These are phyloP conservation scores for Colletotrichum cordylinicola DNA, from an alignment of 2,329 filamentous ascomycete species.

Conservation along the genomic window DNA sequence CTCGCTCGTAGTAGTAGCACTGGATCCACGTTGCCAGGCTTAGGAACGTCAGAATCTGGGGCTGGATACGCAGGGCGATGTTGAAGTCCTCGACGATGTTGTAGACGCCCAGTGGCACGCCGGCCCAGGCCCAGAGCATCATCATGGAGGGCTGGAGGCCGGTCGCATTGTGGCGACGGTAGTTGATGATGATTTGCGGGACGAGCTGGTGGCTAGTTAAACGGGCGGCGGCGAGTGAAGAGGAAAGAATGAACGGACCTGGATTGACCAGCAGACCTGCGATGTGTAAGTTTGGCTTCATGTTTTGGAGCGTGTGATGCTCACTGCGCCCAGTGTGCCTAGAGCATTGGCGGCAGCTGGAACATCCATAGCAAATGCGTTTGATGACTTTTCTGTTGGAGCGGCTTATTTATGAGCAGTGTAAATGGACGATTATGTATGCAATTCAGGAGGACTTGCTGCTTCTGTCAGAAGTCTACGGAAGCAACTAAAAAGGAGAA, in stretches of 20 bases:
- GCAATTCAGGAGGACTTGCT: neutral
- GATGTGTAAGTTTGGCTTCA: slow-evolving; percentile 19
- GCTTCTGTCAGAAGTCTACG: neutral
- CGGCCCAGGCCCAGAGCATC: slow-evolving; percentile 73
- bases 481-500: neutral
- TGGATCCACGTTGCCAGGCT: slow-evolving; percentile 49
- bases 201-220: slow-evolving; percentile 55
- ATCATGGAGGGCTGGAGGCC: slow-evolving; percentile 75
- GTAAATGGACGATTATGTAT: neutral
- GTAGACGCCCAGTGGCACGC: slow-evolving; percentile 66
- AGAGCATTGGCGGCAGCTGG: slow-evolving; percentile 63
- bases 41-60: slow-evolving; percentile 47
- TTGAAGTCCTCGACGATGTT: slow-evolving; percentile 49
- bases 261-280: slow-evolving; percentile 68
- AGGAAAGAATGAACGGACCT: slow-evolving; percentile 42
- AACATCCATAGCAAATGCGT: slow-evolving; percentile 50
- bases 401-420: fast-evolving
- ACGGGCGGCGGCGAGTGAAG: neutral
- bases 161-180: slow-evolving; percentile 67
- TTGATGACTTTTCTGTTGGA: neutral
- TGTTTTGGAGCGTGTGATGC: neutral
- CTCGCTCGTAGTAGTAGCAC: slow-evolving; percentile 46
- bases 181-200: slow-evolving; percentile 74
- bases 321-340: slow-evolving; percentile 63
- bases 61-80: slow-evolving; percentile 46